Evolutionary conservation across 208 protist genomes (phyloP), one percentile per base, ranked within the genome.

Genomic region (Trypanosoma vivax): DNA sequence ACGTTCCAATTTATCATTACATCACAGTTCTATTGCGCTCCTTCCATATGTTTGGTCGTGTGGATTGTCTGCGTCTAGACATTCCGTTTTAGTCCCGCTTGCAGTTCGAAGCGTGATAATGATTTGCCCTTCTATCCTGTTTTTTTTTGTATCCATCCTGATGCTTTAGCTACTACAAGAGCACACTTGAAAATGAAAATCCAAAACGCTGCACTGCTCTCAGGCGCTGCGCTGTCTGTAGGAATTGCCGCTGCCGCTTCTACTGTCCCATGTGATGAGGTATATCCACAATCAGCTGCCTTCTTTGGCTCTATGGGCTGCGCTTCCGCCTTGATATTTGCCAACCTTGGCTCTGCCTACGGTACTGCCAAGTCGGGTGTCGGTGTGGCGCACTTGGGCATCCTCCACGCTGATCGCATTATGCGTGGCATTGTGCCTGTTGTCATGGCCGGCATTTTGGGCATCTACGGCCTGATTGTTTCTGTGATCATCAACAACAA

Each of bases 401-500:
- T 99, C 38, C 83, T 97, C 57, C 75, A 91, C 57, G 95, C 88
- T 6, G 89, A 97, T 38, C 72, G 94, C 14, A 95, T 98, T 53
- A 98, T 98, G 93, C 78, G 86, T 45, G 83, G 83, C 60, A 95
- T 94, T 49, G 83, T 95, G 49, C 88, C 90, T 23, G 83, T 94
- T 47, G 81, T 96, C 45, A 95, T 96, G 88, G 90, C 88, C 57
- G 98, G 85, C 81, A 97, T 99, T 70, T 84, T 99, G 55, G 98
- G 97, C 78, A 99, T 99, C 62, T 99, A 99, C 73, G 98, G 98
- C 50, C 84, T 99, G 27, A 99, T 99, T 65, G 95, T 99, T 54
- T 84, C 94, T 66, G 96, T 99, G 27, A 98, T 99, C 69, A 97
- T 95, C 72, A 87, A 84, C 60, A 87, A 88, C 51, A 88, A 88